Base-by-base conservation (phyloP, 2,329 filamentous ascomycete genomes). In the Teratosphaeria zuluensis region DNA sequence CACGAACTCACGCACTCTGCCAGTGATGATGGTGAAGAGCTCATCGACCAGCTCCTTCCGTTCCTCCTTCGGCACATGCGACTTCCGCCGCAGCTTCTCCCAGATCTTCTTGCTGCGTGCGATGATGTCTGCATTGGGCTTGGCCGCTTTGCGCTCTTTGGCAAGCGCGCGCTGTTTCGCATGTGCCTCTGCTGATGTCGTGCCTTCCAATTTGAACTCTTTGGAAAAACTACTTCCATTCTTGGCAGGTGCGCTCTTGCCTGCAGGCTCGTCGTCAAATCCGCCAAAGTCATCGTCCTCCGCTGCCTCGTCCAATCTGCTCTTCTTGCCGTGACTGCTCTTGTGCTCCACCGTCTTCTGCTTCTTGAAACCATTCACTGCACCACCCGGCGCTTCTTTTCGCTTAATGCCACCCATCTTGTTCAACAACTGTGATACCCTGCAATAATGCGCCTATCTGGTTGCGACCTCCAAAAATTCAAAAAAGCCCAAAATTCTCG, bases 41-140 rank as follows among this genome's bases (percentile, higher is more conserved):
- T 99, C 92, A 61, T 86, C 83, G 54, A 97, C 88, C 48, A 99
- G 82, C 72, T 87, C 82, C 74, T 92, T 87, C 62, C 94, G 84
- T 78, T 99, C 92, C 46, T 95, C 89, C 68, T 87, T 85, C 48
- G 91, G 88, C 1, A 99, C 90, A 68, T 96, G 90, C 2, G 92
- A 96, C 77, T 97, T 97, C 67, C 90, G 82, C 64, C 94, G 87
- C 70, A 99, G 77, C 62, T 89, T 84, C 78, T 99, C 94, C 95
- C 94, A 99, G 56, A 99, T 83, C 78, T 96, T 95, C 81, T 99
- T 99, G 57, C 90, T 89, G 62, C 91, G 86, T 63, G 87, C 84
- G 64, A 97, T 86, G 69, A 89, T 84, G 72, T 97, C 92, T 70
- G 92, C 91, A 65, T 97, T 86, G 28, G 94, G 94, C 77, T 96